A percentile compares a stretch with the other conserved stretches of the same genome.
Evolutionary conservation across 208 protist genomes (phyloP).

Genomic region (Leishmania major): DNA sequence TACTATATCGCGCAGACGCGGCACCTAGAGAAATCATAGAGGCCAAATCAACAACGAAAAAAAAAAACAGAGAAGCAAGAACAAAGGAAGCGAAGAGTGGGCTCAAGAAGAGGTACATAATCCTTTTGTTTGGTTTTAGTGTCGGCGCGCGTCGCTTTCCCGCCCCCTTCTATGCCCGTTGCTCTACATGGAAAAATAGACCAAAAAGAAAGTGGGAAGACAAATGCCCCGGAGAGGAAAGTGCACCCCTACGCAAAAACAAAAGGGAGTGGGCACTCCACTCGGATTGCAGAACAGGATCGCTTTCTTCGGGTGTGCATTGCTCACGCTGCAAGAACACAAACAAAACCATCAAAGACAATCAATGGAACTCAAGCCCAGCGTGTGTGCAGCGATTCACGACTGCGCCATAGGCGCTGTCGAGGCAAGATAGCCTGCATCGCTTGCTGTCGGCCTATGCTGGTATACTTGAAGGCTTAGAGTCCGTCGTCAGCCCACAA

Average conservation of each 20-base stretch:
- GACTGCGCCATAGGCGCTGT: not conserved
- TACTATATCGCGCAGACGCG: not conserved
- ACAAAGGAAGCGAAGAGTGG: not conserved
- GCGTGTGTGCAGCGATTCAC: not conserved
- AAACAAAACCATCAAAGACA: not conserved
- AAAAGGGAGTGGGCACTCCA: not conserved
- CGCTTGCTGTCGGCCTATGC: not conserved
- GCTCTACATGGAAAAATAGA: not conserved
- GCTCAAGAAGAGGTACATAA: not conserved
- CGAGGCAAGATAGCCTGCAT: not conserved
- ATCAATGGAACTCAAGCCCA: not conserved
- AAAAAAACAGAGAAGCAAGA: not conserved
- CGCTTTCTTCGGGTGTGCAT: not conserved
- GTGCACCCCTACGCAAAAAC: not conserved
- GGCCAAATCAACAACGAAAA: too few species aligned
- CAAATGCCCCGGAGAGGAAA: not conserved
- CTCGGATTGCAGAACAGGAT: too few species aligned
- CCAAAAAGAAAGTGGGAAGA: not conserved
- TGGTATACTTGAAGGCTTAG: not conserved
- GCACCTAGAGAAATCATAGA: not conserved
- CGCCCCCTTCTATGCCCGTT: not conserved
- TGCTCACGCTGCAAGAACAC: not conserved
- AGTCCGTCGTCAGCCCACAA: conserved; percentile 9
- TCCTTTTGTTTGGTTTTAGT: not conserved
- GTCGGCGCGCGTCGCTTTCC: not conserved